Evolutionary conservation across 257 asterid species (phyloP), one percentile per base, ranked within the genome.

Genomic region (Asclepias syriaca): DNA sequence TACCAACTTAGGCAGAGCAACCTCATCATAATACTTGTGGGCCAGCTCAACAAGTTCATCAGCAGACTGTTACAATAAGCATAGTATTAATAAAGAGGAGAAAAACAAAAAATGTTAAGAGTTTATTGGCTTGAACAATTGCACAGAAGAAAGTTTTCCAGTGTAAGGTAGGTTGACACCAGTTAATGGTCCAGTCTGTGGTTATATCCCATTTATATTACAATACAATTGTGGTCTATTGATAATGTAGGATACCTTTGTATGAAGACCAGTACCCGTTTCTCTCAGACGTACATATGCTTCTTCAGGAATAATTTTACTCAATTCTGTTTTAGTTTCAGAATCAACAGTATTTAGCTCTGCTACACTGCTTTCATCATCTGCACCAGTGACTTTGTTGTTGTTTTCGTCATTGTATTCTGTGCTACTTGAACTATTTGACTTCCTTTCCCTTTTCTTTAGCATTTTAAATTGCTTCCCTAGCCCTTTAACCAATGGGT

Each of bases 1-100:
- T 88, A 95, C 99, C 98, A 95, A 92, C 83, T 92, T 95, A 51
- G 96, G 99, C 80, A 95, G 81, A 83, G 98, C 96, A 84, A 92
- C 88, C 71, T 88, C 97, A 75, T 89, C 91, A 77, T 92, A 95
- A 75, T 88, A 89, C 84, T 86, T 84, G 10, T 75, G 86, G 43
- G 90, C 96, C 97, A 92, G 86, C 86, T 84, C 83, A 74, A 90
- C 78, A 78, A 95, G 96, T 83, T 95, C 98, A 75, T 90, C 90
- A 50, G 83, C 81, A 65, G 98, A 82, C 99, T 95, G 97, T 81
- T 73, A 64, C 40, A 71, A 66, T 40, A 77, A 75, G 66, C 86
- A 86, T 19, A 12, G 18, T 21, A 58, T 45, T 51, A 69, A 43
- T 69, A 45, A 51, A 73, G 63, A 43, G 48, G 65, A 72, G 27